These are phyloP conservation scores for Pythium biforme DNA, from an alignment of 352 stramenopile genomes.

Conservation along the genomic window DNA sequence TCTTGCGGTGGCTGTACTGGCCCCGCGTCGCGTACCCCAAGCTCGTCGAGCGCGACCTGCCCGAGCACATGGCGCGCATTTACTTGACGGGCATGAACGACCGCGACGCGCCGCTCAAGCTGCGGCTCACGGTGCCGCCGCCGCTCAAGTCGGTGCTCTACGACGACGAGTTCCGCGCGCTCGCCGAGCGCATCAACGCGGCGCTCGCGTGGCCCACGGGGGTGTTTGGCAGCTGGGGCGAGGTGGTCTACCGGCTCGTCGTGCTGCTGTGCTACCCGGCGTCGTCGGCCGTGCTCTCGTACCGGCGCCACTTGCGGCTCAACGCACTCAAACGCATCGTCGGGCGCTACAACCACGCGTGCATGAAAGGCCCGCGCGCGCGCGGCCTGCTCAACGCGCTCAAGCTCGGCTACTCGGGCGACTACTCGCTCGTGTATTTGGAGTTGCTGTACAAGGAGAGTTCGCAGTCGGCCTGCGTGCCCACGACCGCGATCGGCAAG, in stretches of 20 bases:
- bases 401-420: constrained; percentile 72
- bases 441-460: constrained; percentile 79
- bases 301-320: constrained; percentile 68
- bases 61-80: constrained; percentile 76
- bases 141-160: constrained; percentile 68
- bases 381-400: constrained; percentile 70
- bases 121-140: constrained; percentile 56
- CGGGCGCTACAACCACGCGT: constrained; percentile 77
- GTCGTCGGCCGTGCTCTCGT: constrained; percentile 58
- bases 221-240: constrained; percentile 50
- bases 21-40: constrained; percentile 75
- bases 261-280: constrained; percentile 71
- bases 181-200: constrained; percentile 68
- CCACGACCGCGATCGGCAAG: constrained; percentile 70
- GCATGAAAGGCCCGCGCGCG: constrained; percentile 73
- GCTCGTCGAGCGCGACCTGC: constrained; percentile 73
- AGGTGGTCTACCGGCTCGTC: constrained; percentile 60
- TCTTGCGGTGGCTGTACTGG: constrained; percentile 74
- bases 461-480: constrained; percentile 63
- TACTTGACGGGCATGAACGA: constrained; percentile 74
- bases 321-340: constrained; percentile 78
- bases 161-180: constrained; percentile 56
- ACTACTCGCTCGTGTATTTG: constrained; percentile 82
- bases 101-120: constrained; percentile 50
- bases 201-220: constrained; percentile 51